Base-by-base conservation (phyloP, 345 rosid species). In the Lepidium didymum region DNA sequence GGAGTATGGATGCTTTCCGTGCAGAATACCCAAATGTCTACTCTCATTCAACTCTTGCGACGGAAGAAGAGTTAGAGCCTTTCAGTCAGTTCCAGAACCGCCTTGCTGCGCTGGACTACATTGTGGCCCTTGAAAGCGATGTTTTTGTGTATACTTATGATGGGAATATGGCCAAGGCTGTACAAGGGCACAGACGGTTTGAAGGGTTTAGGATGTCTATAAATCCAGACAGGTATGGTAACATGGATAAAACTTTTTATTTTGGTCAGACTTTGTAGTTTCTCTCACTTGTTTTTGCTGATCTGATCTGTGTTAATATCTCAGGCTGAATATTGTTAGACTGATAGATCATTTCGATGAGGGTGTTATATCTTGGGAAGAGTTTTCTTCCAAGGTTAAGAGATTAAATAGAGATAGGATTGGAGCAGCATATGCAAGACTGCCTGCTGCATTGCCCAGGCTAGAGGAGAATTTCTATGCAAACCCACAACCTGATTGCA, bases 91-190 rank as follows among this genome's bases (percentile, higher is more conserved):
- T 85, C 79, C 97, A 90, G 77, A 93, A 93, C 65, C 97, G 96
- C 43, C 86, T 93, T 1, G 98, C 98, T 15, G 96, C 98, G 2
- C 70, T 93, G 83, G 98, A 93, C 74, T 86, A 93, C 64, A 83
- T 86, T 35, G 83, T 90, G 57, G 98, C 98, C 27, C 85, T 90
- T 56, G 94, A 90, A 75, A 93, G 98, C 50, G 94, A 93, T 52
- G 98, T 90, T 33, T 93, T 93, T 78, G 84, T 88, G 49, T 87
- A 90, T 71, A 90, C 98, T 4, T 90, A 93, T 4, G 97, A 93
- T 62, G 98, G 98, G 21, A 93, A 93, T 57, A 93, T 93, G 98
- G 98, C 98, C 10, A 93, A 87, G 78, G 97, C 98, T 12, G 98
- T 92, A 53, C 96, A 92, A 77, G 98, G 98, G 29, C 98, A 92